A percentile compares a stretch with the other conserved stretches of the same genome.
Conservation (phyloP, 768 basidiomycete species). For the Candolleomyces aberdarensis region DNA sequence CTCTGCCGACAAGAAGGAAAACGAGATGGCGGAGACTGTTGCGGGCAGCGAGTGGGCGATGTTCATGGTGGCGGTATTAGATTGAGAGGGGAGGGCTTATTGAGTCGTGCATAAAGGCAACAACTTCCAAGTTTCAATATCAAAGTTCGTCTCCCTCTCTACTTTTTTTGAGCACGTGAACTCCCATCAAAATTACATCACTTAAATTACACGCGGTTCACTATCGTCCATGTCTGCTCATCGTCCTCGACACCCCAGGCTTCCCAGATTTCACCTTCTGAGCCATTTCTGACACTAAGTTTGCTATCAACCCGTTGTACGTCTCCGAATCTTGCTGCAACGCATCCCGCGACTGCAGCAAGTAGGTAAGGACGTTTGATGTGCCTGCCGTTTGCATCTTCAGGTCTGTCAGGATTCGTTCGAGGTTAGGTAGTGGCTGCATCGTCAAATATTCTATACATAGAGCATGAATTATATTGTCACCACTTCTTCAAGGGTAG, state of each 20-base stretch:
- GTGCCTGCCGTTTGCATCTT: slow-evolving; percentile 71
- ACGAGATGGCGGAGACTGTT: slow-evolving; percentile 79
- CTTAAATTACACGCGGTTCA: background rate
- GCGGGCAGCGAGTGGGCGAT: slow-evolving; percentile 88
- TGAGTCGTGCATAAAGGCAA: background rate
- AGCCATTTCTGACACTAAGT: slow-evolving; percentile 82
- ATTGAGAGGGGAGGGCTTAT: background rate
- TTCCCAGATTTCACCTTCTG: slow-evolving; percentile 77
- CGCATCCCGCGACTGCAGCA: slow-evolving; percentile 78
- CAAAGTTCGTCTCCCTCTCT: background rate
- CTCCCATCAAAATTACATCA: background rate
- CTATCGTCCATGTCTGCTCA: slow-evolving; percentile 6
- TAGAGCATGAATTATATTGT: background rate
- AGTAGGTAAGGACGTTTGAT: slow-evolving; percentile 73
- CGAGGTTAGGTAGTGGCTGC: slow-evolving; percentile 64
- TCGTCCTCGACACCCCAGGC: slow-evolving; percentile 24
- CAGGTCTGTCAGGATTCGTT: slow-evolving; percentile 65
- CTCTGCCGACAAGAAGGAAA: slow-evolving; percentile 85
- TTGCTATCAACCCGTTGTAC: slow-evolving; percentile 88
- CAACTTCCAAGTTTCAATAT: background rate
- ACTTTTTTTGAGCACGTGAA: slow-evolving; percentile 14
- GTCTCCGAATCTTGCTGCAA: slow-evolving; percentile 86
- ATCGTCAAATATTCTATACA: slow-evolving; percentile 65
- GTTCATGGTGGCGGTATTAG: slow-evolving; percentile 59
- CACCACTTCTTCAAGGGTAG: slow-evolving; percentile 36